Conservation (phyloP, 2,329 filamentous ascomycete genomes). For the Pezicula rhizophila region DNA sequence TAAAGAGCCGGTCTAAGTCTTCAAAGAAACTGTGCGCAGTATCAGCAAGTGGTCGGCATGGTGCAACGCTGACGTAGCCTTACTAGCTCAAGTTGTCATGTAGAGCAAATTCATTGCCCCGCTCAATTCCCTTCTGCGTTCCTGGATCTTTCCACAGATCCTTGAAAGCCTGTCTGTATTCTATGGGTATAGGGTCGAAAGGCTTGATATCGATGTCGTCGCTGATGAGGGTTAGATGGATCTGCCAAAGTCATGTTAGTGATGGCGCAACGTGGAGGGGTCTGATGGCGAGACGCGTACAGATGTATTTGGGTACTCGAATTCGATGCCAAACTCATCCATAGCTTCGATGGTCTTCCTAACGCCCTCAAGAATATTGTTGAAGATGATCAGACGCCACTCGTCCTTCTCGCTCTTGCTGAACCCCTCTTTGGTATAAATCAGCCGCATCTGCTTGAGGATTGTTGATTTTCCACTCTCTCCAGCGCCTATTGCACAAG, state of each 20-base stretch:
- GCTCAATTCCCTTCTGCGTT: constrained; percentile 79
- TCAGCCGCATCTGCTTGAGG: constrained; percentile 98
- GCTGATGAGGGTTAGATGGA: constrained; percentile 70
- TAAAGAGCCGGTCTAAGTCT: constrained; percentile 70
- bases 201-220: constrained; percentile 76
- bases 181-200: constrained; percentile 71
- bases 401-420: constrained; percentile 83
- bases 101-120: constrained; percentile 93
- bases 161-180: constrained; percentile 77
- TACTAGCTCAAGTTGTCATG: constrained; percentile 96
- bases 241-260: constrained; percentile 40
- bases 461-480: constrained; percentile 96
- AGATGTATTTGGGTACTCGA: constrained; percentile 73
- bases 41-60: not conserved
- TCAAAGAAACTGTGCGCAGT: constrained; percentile 65
- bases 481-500: constrained; percentile 65
- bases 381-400: constrained; percentile 93
- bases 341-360: constrained; percentile 87
- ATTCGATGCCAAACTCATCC: constrained; percentile 74
- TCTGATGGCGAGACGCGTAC: constrained; percentile 41
- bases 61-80: constrained; percentile 30
- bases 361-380: constrained; percentile 88
- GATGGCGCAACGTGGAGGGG: constrained; percentile 10
- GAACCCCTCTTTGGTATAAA: constrained; percentile 82
- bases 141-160: constrained; percentile 77